These are phyloP conservation scores for Syzygium jambos DNA, from an alignment of 345 rosid species.

Conservation along the genomic window DNA sequence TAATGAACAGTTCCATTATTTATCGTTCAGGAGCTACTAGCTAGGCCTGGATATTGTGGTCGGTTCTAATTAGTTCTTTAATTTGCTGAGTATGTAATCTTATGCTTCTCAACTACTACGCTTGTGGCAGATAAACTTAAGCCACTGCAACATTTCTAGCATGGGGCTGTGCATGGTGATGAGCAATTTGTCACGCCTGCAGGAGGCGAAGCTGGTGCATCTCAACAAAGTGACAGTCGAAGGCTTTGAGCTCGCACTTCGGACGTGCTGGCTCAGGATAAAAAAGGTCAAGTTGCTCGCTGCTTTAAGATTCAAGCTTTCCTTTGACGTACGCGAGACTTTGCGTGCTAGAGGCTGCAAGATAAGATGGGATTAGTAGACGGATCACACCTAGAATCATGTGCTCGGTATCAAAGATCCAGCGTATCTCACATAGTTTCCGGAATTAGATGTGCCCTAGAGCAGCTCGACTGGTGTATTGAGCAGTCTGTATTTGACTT, in stretches of 20 bases:
- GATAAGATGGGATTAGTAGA: constrained; percentile 59
- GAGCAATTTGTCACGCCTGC: constrained; percentile 73
- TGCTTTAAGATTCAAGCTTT: constrained; percentile 55
- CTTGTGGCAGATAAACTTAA: constrained; percentile 73
- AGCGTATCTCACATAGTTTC: not conserved
- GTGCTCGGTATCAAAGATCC: not conserved
- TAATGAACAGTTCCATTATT: not conserved
- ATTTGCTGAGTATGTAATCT: not conserved
- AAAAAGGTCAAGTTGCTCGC: constrained; percentile 80
- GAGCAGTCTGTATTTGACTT: not conserved
- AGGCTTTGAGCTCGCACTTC: constrained; percentile 72
- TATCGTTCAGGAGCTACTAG: not conserved
- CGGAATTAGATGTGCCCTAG: not conserved
- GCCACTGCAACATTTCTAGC: constrained; percentile 54
- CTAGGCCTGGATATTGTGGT: not conserved
- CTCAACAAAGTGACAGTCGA: constrained; percentile 54
- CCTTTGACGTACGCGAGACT: constrained; percentile 55
- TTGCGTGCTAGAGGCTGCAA: constrained; percentile 66
- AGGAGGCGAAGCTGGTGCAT: constrained; percentile 80
- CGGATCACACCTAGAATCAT: not conserved
- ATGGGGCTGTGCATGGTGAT: constrained; percentile 56
- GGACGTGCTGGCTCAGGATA: constrained; percentile 54
- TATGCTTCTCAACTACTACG: not conserved
- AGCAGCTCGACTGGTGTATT: not conserved
- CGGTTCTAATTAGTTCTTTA: not conserved